These are phyloP conservation scores for Exophiala oligosperma DNA, from an alignment of 2,329 filamentous ascomycete species.

Conservation along the genomic window DNA sequence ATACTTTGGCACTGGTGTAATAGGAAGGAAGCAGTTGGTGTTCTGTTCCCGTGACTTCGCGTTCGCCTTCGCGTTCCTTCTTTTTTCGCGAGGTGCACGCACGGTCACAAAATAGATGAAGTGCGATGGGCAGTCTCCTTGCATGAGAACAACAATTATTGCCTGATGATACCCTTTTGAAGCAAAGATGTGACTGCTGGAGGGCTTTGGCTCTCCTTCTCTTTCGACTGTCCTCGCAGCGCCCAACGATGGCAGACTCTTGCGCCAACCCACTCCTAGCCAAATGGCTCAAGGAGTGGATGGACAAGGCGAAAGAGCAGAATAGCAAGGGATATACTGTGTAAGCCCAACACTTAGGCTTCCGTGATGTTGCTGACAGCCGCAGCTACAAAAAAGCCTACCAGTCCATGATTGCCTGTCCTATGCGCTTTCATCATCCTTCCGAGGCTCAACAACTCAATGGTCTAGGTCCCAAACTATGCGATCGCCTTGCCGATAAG, in stretches of 20 bases:
- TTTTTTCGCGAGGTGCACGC: no score
- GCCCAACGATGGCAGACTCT: slow-evolving; percentile 35
- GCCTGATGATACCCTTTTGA: no score
- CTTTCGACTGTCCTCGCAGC: slow-evolving; percentile 6
- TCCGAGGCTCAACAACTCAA: slow-evolving; percentile 71
- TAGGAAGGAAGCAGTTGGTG: no score
- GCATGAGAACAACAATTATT: no score
- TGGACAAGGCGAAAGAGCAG: slow-evolving; percentile 66
- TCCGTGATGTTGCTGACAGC: not conserved
- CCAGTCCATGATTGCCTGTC: slow-evolving; percentile 73
- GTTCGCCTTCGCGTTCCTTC: no score
- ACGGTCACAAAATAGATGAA: no score
- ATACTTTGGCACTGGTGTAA: no score
- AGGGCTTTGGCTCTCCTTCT: not conserved
- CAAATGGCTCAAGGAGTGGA: slow-evolving; percentile 75
- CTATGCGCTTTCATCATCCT: slow-evolving; percentile 69
- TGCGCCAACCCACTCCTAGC: slow-evolving; percentile 72
- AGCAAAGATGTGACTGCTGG: not conserved
- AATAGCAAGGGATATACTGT: slow-evolving; percentile 67
- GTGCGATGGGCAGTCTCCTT: no score
- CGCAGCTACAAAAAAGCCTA: slow-evolving; percentile 73
- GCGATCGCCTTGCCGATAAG: slow-evolving; percentile 64
- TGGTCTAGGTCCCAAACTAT: slow-evolving; percentile 72
- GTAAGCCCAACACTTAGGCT: slow-evolving; percentile 32
- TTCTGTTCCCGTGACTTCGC: no score